Base-by-base conservation (phyloP, 2,329 filamentous ascomycete species). In the Fusarium domesticum region DNA sequence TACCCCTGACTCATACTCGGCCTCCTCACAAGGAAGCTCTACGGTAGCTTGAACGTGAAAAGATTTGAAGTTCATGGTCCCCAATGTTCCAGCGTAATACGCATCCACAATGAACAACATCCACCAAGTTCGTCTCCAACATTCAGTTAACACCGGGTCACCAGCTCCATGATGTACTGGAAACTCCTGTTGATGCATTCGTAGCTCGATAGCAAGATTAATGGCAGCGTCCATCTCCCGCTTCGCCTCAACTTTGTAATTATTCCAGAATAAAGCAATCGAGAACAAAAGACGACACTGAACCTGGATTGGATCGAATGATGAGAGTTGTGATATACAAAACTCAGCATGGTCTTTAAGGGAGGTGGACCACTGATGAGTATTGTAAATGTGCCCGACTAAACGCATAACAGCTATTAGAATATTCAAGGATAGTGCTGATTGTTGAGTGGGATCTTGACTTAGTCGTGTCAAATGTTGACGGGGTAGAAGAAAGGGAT, bases 81-180 rank as follows among this genome's bases (percentile, higher is more conserved):
- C 56, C 18, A 60, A 25, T 0, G 65, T 69, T 1, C 59, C 65
- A 0, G 62, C 60, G 8, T 65, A 65, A n/a, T 59, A 63, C 30
- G 76, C 80, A 60, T 87, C 84, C 1, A 80, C 67, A 6, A 80
- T 73, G 54, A 78, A 85, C 31, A 88, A 59, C 57, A 80, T 78
- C 85, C 85, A 89, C 84, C 84, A 89, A 1, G 84, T 88, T 33
- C 85, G 73, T 38, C 84, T 75, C 70, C 81, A 76, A 50, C 75
- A 79, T 57, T 89, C 84, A 31, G 77, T 74, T 16, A 70, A 37
- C 0, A 68, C 54, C 1, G 71, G 62, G 43, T 82, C 73, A 2
- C 71, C 71, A 6, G 68, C 62, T 6, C 75, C 73, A 41, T 77
- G 63, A 2, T 64, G 53, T 2, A 65, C 47, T 1, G 82, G 76